Percentiles rank a stretch among this genome's conserved stretches.
Evolutionary conservation across 176 grass and related monocot genomes (phyloP).

Genomic region (Pontederia crassipes): DNA sequence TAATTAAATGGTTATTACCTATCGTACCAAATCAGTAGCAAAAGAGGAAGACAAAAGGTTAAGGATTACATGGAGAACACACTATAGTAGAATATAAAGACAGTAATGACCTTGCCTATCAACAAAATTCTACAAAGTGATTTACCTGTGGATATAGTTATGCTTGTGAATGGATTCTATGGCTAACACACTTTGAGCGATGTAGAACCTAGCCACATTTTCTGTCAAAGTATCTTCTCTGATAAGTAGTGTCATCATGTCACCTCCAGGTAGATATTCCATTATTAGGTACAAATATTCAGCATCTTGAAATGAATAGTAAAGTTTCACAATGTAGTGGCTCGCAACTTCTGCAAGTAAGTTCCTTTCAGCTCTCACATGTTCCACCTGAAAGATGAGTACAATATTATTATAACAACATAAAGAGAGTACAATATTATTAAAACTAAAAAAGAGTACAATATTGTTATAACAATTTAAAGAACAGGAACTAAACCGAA

Average conservation of each 20-base stretch:
- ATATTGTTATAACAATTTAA: slow-evolving; percentile 11
- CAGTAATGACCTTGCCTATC: not conserved
- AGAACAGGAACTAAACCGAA: not conserved
- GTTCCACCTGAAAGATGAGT: slow-evolving; percentile 44
- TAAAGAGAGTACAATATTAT: too few species aligned
- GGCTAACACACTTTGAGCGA: slow-evolving; percentile 65
- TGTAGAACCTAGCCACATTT: slow-evolving; percentile 60
- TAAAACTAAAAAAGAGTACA: not conserved
- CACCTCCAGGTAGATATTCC: slow-evolving; percentile 80
- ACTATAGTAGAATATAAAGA: not conserved
- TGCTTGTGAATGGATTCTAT: slow-evolving; percentile 87
- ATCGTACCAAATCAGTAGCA: too few species aligned
- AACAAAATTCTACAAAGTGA: not conserved
- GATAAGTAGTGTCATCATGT: slow-evolving; percentile 78
- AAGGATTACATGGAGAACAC: not conserved
- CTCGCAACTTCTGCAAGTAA: slow-evolving; percentile 72
- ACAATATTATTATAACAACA: slow-evolving; percentile 8
- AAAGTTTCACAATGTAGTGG: slow-evolving; percentile 65
- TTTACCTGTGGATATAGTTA: slow-evolving; percentile 80
- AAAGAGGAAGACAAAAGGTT: too few species aligned
- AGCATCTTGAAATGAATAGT: slow-evolving; percentile 74
- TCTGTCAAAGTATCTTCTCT: slow-evolving; percentile 54
- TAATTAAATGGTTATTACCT: not conserved
- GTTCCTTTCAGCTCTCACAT: slow-evolving; percentile 76
- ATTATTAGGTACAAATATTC: slow-evolving; percentile 74